Evolutionary conservation across 371 early-diverging fungal genomes (phyloP).

Genomic region (Mucor irregularis): DNA sequence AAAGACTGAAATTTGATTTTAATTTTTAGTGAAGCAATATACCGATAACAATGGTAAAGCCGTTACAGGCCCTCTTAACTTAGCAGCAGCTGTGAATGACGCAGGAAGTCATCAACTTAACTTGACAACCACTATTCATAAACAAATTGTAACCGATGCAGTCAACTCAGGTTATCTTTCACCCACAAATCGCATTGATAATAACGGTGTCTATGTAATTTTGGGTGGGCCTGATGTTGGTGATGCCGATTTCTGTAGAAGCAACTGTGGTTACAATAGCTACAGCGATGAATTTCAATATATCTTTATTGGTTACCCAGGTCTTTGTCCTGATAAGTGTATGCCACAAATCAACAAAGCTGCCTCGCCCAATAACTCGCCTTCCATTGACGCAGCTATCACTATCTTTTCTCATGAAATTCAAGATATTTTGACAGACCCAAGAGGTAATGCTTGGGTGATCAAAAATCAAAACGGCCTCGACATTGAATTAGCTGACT

Average conservation of each 20-base stretch:
- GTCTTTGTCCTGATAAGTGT: constrained; percentile 35
- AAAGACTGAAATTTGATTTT: background rate
- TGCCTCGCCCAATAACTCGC: constrained; percentile 45
- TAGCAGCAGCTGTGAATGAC: constrained; percentile 49
- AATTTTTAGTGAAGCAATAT: constrained; percentile 40
- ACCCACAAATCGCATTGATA: constrained; percentile 38
- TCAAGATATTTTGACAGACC: constrained; percentile 53
- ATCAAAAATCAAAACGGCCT: constrained; percentile 16
- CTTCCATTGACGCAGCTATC: constrained; percentile 52
- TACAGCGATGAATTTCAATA: constrained; percentile 49
- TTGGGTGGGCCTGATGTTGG: constrained; percentile 41
- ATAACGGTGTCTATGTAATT: constrained; percentile 51
- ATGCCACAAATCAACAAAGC: constrained; percentile 32
- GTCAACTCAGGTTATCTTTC: constrained; percentile 51
- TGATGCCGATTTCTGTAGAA: constrained; percentile 43
- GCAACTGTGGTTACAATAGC: constrained; percentile 51
- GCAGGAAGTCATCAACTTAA: constrained; percentile 41
- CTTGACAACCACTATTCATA: constrained; percentile 37
- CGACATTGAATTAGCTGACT: constrained; percentile 46
- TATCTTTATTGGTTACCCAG: constrained; percentile 52
- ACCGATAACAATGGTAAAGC: constrained; percentile 35
- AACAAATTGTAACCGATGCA: constrained; percentile 42
- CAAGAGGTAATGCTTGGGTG: constrained; percentile 48
- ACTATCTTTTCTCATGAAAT: constrained; percentile 57
- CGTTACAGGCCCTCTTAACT: constrained; percentile 47